Conservation (phyloP, 148 eudicot species). For the Rhododendron molle region DNA sequence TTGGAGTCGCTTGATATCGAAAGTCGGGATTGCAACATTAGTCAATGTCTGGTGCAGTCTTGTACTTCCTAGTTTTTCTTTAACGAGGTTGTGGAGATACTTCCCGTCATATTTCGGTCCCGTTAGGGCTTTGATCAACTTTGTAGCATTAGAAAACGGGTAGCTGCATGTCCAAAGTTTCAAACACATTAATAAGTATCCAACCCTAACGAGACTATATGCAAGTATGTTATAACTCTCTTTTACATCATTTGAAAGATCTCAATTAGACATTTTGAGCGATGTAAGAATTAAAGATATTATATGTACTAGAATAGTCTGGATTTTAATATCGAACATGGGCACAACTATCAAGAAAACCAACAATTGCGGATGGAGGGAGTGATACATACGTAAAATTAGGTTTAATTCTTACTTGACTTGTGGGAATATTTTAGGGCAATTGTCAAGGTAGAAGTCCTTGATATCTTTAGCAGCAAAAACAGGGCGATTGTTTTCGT, state of each 20-base stretch:
- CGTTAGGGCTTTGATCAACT: not conserved
- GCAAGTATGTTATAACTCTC: not conserved
- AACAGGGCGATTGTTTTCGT: slow-evolving; percentile 2
- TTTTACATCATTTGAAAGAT: too few species aligned
- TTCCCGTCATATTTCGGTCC: slow-evolving; percentile 16
- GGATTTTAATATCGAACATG: too few species aligned
- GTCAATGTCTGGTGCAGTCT: slow-evolving; percentile 10
- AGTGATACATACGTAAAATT: not conserved
- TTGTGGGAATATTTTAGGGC: slow-evolving; percentile 16
- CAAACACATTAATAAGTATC: not conserved
- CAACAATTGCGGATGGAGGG: too few species aligned
- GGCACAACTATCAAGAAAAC: too few species aligned
- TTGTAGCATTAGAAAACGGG: not conserved
- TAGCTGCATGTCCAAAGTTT: not conserved
- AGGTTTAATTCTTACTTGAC: not conserved
- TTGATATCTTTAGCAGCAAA: slow-evolving; percentile 21
- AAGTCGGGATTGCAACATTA: slow-evolving; percentile 15
- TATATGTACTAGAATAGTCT: too few species aligned
- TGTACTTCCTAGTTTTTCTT: slow-evolving; percentile 1
- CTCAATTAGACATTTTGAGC: too few species aligned
- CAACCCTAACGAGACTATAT: not conserved
- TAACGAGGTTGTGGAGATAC: slow-evolving; percentile 3
- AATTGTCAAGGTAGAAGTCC: slow-evolving; percentile 7
- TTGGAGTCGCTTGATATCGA: slow-evolving; percentile 10
- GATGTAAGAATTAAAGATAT: too few species aligned